A percentile compares a stretch with the other conserved stretches of the same genome.
These are phyloP conservation scores for Argentina anserina DNA, from an alignment of 306 rosid genomes.

Conservation along the genomic window DNA sequence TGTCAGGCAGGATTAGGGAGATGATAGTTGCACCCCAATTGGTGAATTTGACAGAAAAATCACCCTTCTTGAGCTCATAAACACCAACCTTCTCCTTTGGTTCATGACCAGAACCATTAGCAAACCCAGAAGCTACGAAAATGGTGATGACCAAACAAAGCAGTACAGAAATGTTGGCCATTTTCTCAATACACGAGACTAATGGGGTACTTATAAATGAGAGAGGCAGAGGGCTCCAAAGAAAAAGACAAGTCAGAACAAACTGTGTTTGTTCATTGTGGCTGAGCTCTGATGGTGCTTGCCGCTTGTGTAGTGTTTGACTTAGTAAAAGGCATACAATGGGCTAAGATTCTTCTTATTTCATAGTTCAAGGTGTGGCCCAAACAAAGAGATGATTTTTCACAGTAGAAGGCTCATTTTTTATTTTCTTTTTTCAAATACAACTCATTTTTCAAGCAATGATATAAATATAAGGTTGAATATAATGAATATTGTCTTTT, in stretches of 20 bases:
- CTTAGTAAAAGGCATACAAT: background rate
- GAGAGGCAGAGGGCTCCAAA: background rate
- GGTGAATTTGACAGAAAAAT: conserved; percentile 40
- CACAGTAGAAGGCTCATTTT: background rate
- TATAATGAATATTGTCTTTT: background rate
- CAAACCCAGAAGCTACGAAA: conserved; percentile 33
- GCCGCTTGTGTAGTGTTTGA: background rate
- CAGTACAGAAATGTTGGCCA: conserved; percentile 26
- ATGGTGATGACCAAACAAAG: conserved; percentile 28
- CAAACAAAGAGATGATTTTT: background rate
- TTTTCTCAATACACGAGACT: conserved; percentile 11
- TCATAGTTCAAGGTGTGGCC: background rate
- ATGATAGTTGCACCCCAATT: conserved; percentile 62
- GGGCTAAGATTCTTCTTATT: background rate
- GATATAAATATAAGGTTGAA: background rate
- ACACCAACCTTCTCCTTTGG: conserved; percentile 20
- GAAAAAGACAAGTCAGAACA: background rate
- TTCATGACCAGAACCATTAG: conserved; percentile 27
- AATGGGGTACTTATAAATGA: background rate
- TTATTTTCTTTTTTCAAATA: no score
- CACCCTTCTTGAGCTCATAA: conserved; percentile 44
- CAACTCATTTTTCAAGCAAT: background rate
- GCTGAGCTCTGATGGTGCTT: conserved; percentile 1
- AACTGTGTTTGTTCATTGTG: background rate
- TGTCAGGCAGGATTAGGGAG: conserved; percentile 47